A percentile compares a stretch with the other conserved stretches of the same genome.
These are phyloP conservation scores for Ophiosphaerella korrae DNA, from an alignment of 2,329 filamentous ascomycete species.

Conservation along the genomic window DNA sequence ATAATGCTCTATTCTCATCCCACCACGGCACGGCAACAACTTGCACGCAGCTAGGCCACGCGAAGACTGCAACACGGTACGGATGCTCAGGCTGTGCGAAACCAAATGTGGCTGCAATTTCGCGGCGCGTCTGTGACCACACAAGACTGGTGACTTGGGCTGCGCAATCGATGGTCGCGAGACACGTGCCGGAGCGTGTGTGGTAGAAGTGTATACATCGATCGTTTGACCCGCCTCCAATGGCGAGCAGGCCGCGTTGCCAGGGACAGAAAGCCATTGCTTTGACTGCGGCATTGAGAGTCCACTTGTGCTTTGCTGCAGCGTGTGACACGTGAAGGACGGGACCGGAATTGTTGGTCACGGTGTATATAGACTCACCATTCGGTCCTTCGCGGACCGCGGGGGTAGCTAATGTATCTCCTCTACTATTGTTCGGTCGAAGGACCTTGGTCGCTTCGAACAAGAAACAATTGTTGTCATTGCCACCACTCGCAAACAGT, in stretches of 20 bases:
- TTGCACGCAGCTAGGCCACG: constrained; percentile 89
- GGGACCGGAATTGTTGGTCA: constrained; percentile 36
- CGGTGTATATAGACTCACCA: constrained; percentile 42
- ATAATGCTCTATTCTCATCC: constrained; percentile 78
- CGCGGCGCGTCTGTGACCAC: constrained; percentile 83
- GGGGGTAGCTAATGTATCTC: constrained; percentile 17
- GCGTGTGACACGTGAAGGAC: constrained; percentile 58
- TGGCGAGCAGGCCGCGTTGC: constrained; percentile 84
- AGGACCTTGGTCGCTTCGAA: constrained; percentile 72
- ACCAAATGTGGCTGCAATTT: constrained; percentile 92
- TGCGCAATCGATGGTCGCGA: constrained; percentile 89
- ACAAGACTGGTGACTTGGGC: constrained; percentile 93
- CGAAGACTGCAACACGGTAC: constrained; percentile 88
- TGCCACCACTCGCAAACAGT: constrained; percentile 84
- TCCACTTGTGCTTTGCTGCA: constrained; percentile 72
- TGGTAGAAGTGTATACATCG: constrained; percentile 97
- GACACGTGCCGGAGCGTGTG: constrained; percentile 76
- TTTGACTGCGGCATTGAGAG: constrained; percentile 87
- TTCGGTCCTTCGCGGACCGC: constrained; percentile 32
- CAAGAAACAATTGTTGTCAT: constrained; percentile 87
- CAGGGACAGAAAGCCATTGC: constrained; percentile 97
- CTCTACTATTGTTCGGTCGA: constrained; percentile 13
- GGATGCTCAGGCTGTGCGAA: constrained; percentile 90
- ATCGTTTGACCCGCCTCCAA: constrained; percentile 91
- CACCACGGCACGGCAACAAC: constrained; percentile 86